Base-by-base conservation (phyloP, 352 stramenopile species). In the Phytophthora fragariae region DNA sequence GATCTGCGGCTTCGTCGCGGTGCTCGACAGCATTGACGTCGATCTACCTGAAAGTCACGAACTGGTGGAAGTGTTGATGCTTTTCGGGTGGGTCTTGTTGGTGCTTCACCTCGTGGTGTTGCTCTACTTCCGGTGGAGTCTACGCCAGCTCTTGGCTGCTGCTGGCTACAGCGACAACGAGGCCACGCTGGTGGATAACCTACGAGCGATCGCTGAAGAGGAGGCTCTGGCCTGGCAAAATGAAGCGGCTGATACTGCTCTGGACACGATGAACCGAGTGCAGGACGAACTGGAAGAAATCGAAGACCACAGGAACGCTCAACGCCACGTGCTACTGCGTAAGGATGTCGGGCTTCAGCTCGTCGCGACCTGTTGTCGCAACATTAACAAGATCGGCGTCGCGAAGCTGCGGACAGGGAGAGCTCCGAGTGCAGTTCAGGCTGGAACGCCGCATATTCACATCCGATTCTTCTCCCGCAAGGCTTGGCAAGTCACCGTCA, bases 401-500 rank as follows among this genome's bases (percentile, higher is more conserved):
- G 29, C 44, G 0, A 76, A 72, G 50, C 31, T 37, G 17, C 55
- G 33, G 14, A 62, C 39, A 0, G 63, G 19, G 11, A 29, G 63
- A 57, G 58, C 54, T 52, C 14, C 52, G 12, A 69, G 39, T 11
- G 70, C 57, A 12, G 57, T 69, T 3, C 70, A 69, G 35, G 21
- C 64, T n/a, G 64, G 58, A 14, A 44, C 63, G 2, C 70, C 70
- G 31, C n/a, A 57, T 5, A 75, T 73, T 50, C 66, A 57, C 7
- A 69, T 84, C 46, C 75, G 71, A 19, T 88, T 77, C 68, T 92
- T 90, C 57, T 90, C 82, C 0, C 77, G 77, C 10, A 92, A 92
- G 57, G 70, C 63, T 1, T 90, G 83, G 82, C 83, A 92, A 31
- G 87, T 92, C 57, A 14, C 77, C 1, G 75, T 92, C 61, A 86